Evolutionary conservation across 768 basidiomycete genomes (phyloP).

Genomic region (Kwoniella shandongensis): DNA sequence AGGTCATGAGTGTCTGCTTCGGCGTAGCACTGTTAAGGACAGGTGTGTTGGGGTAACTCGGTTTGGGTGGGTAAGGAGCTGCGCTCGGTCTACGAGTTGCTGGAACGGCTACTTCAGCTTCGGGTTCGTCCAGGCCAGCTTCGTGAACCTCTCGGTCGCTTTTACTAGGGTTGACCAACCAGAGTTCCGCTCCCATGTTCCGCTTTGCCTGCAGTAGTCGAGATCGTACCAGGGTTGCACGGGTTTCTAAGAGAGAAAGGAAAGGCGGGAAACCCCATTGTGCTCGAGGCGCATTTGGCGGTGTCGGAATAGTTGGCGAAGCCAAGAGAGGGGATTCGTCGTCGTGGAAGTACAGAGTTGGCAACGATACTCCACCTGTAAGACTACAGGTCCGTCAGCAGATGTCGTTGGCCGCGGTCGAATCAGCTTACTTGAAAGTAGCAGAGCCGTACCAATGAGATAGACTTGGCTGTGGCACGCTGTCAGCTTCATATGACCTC

Average conservation of each 20-base stretch:
- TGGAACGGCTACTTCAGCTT: constrained; percentile 19
- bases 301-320: constrained; percentile 16
- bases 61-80: constrained; percentile 35
- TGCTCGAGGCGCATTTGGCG: constrained; percentile 23
- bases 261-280: constrained; percentile 86
- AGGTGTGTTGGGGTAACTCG: constrained; percentile 34
- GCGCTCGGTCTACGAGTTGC: constrained; percentile 15
- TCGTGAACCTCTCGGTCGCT: constrained; percentile 91
- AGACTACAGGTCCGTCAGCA: constrained; percentile 24
- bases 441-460: constrained; percentile 45
- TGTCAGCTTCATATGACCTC: constrained; percentile 40
- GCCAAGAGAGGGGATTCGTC: constrained; percentile 71
- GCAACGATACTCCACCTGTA: constrained; percentile 61
- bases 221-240: constrained; percentile 79
- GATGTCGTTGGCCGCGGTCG: background rate
- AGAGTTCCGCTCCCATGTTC: constrained; percentile 69
- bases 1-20: constrained; percentile 69
- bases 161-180: constrained; percentile 86
- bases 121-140: constrained; percentile 52
- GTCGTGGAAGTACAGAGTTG: constrained; percentile 92
- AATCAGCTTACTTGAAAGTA: constrained; percentile 77
- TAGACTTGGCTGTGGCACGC: constrained; percentile 39
- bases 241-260: constrained; percentile 69
- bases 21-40: constrained; percentile 27
- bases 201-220: constrained; percentile 57